Base-by-base conservation (phyloP, 1,284 basidiomycete species). In the Coniferiporia weirii region DNA sequence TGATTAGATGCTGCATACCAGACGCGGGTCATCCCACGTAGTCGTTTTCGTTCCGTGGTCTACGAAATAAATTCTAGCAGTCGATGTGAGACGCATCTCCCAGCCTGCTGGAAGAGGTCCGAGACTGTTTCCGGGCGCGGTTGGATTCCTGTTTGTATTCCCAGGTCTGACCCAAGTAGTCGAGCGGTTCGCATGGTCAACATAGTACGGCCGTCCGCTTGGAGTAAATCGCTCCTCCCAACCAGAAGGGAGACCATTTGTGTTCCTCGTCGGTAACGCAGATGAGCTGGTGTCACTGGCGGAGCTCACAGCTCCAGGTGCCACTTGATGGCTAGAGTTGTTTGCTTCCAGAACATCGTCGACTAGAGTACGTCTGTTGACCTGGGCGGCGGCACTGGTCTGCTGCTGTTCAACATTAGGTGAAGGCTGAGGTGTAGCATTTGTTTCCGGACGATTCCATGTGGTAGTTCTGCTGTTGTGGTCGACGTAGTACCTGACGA, bases 211-310 rank as follows among this genome's bases (percentile, higher is more conserved):
- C 51, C 97, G 82, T 4, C 96, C 96, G 74, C 98, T 95, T n/a
- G 95, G 90, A 1, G 95, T 98, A 69, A 93, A 90, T 44, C 96
- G 87, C 73, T 99, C 96, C 73, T 99, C 97, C 97, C 97, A 99
- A 15, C 96, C 97, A 17, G 93, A 84, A 0, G 96, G 97, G 4
- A 99, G 80, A 15, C 82, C 81, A 1, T 83, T 82, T 1, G 73
- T 70, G 19, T 82, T 83, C 48, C 76, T 73, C 12, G 96, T 91
- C 61, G 76, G 83, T 70, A 68, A 79, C 45, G 69, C 73, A 64
- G 66, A 73, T 52, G 71, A 72, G 1, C 71, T 69, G 20, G 72
- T 67, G 7, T 70, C 67, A 17, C 72, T 65, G 34, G 72, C 65
- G 2, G 72, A 68, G 66, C 69, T 72, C 10, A 66, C 34, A 20